Base-by-base conservation (phyloP, 805 yeast genomes). In the Sugiyamaella floridensis region DNA sequence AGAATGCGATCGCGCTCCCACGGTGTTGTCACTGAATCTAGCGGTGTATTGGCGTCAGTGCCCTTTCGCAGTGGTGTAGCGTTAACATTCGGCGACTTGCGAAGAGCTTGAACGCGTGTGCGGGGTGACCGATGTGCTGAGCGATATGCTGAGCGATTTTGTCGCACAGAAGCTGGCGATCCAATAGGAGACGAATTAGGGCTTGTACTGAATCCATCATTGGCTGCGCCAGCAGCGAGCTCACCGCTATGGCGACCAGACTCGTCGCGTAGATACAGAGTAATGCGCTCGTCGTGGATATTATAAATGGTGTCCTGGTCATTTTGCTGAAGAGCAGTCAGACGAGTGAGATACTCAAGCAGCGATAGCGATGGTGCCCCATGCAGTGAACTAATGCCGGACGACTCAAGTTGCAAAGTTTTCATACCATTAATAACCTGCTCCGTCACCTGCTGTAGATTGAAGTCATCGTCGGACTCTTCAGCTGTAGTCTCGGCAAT, bases 251-350 rank as follows among this genome's bases (percentile, higher is more conserved):
- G 46, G 16, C 26, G 44, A 20, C 50, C 50, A 29, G 55, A 68
- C 53, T 83, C 87, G 58, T 85, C 87, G 45, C 78, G 74, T 16
- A 86, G 67, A 57, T 83, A 86, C 1, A 82, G 60, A 2, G 81
- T 67, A 10, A 86, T 67, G 34, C 83, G 74, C 63, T 86, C 92
- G 62, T 86, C 93, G n/a, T 76, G 75, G 9, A 81, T 76, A 7
- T 77, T 69, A 8, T 79, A 61, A 2, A 84, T 66, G 1, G 82
- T 72, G 22, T 64, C 68, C 55, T 79, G 81, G 59, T 84, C 89
- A 54, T 71, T 78, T 11, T 76, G 70, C 62, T 86, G 89, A 14
- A 85, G 67, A 0, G 83, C 79, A 12, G 78, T 66, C 14, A 86
- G 69, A 42, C 92, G 68, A 0, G 85, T 60, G 5, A 85, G 54